A percentile compares a stretch with the other conserved stretches of the same genome.
Conservation (phyloP, 352 stramenopile species). For the Aphanomyces euteiches region DNA sequence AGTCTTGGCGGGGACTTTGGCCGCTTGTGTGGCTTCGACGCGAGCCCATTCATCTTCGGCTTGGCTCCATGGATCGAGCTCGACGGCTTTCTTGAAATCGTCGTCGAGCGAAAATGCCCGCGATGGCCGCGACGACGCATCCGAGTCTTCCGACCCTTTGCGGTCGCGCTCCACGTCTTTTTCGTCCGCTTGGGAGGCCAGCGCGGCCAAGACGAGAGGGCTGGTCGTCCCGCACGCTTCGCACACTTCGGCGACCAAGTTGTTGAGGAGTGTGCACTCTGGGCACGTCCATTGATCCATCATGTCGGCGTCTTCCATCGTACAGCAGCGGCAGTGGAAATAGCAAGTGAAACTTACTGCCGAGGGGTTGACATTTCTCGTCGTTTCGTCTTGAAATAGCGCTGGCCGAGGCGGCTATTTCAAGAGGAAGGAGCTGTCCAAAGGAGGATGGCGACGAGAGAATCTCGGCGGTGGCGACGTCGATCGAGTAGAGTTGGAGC, state of each 20-base stretch:
- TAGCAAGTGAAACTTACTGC: too few species aligned
- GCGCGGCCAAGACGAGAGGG: conserved; percentile 47
- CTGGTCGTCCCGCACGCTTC: conserved; percentile 65
- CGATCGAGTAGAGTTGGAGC: too few species aligned
- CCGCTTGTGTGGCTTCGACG: conserved; percentile 43
- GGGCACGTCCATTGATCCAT: conserved; percentile 13
- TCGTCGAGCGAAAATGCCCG: not conserved
- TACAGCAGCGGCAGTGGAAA: too few species aligned
- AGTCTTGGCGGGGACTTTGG: conserved; percentile 18
- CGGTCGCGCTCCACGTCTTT: conserved; percentile 30
- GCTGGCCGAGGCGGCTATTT: too few species aligned
- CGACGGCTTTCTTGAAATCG: conserved; percentile 33
- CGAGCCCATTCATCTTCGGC: conserved; percentile 66
- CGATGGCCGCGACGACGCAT: conserved; percentile 33
- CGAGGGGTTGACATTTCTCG: too few species aligned
- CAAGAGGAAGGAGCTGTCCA: too few species aligned
- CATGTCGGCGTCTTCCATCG: not conserved
- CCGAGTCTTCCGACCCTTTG: conserved; percentile 42
- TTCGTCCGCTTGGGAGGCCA: conserved; percentile 19
- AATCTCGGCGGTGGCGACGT: too few species aligned
- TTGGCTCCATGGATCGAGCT: conserved; percentile 57
- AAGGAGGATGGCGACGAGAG: too few species aligned
- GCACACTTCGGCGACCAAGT: conserved; percentile 49
- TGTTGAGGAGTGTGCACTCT: conserved; percentile 44
- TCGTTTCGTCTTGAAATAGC: too few species aligned